Base-by-base conservation (phyloP, 148 eudicot species). In the Fagopyrum homotropicum region DNA sequence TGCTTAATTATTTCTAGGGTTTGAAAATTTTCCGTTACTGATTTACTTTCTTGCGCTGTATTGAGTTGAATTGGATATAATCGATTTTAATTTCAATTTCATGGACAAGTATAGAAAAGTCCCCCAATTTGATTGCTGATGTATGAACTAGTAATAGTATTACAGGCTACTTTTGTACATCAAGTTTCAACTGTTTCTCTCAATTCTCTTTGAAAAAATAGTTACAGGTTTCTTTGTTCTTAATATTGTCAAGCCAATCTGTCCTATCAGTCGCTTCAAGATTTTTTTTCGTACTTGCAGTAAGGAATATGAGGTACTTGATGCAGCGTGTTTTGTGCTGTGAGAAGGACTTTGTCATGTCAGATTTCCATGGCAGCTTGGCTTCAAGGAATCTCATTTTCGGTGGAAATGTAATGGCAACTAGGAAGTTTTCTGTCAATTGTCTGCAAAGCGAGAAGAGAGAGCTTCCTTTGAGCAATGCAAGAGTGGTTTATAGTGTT, bases 401-500 rank as follows among this genome's bases (percentile, higher is more conserved):
- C 43, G 73, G 73, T 79, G 74, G 72, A 76, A 81, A 84, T 75
- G 66, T 44, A 74, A 77, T 59, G 57, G 75, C 77, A 48, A 55
- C 71, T 74, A 81, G 75, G 70, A 71, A 51, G 72, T 64, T 72
- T 72, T 57, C 64, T 49, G 64, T 78, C 75, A 83, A 61, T 56
- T 89, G 93, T 80, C 84, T 85, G 60, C 75, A 22, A 75, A 83
- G 79, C 72, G 9, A 66, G 17, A 82, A 77, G 47, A 82, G 82
- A 48, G 85, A 80, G 77, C 84, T 75, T n/a, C 78, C 80, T 66
- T 72, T 84, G 72, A 79, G 75, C 26, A 72, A 72, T 78, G 85
- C 93, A 68, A 89, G 86, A 85, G 84, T 93, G 11, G 82, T 93
- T 72, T 93, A 86, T 72, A 82, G 91, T 73, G 84, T 91, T 45